Evolutionary conservation across 495 filamentous ascomycete genomes (phyloP).

Genomic region (Talaromyces trachyspermus): DNA sequence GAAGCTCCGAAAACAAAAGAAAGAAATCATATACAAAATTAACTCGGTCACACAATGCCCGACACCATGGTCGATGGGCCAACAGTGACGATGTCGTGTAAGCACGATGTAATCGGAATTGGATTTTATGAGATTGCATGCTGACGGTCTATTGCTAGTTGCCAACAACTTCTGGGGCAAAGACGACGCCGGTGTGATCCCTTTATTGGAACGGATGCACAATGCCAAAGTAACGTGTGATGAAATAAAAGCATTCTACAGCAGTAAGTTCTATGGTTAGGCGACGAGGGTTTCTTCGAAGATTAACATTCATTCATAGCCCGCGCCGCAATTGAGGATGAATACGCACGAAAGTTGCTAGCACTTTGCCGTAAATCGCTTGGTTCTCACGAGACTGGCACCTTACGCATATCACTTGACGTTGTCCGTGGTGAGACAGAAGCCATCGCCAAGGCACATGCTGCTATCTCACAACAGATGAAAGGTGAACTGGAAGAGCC

Average conservation of each 20-base stretch:
- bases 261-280: slow-evolving; percentile 40
- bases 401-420: slow-evolving; percentile 76
- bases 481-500: slow-evolving; percentile 96
- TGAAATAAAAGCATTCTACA: slow-evolving; percentile 89
- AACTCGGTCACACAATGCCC: slow-evolving; percentile 52
- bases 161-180: slow-evolving; percentile 99
- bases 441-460: slow-evolving; percentile 86
- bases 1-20: slow-evolving; percentile 19
- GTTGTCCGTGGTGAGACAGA: slow-evolving; percentile 87
- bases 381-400: slow-evolving; percentile 82
- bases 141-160: slow-evolving; percentile 43
- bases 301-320: slow-evolving; percentile 42
- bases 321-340: slow-evolving; percentile 90
- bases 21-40: slow-evolving; percentile 7
- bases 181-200: slow-evolving; percentile 91
- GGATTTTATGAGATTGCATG: neutral
- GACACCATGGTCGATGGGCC: slow-evolving; percentile 55
- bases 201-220: slow-evolving; percentile 93
- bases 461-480: slow-evolving; percentile 86
- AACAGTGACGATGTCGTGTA: slow-evolving; percentile 58
- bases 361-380: slow-evolving; percentile 82
- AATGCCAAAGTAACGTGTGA: slow-evolving; percentile 92
- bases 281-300: neutral
- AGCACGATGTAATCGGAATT: slow-evolving; percentile 8
- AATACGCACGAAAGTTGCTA: slow-evolving; percentile 88